Conservation (phyloP, 2,329 filamentous ascomycete genomes). For the Pezicula carpinea region DNA sequence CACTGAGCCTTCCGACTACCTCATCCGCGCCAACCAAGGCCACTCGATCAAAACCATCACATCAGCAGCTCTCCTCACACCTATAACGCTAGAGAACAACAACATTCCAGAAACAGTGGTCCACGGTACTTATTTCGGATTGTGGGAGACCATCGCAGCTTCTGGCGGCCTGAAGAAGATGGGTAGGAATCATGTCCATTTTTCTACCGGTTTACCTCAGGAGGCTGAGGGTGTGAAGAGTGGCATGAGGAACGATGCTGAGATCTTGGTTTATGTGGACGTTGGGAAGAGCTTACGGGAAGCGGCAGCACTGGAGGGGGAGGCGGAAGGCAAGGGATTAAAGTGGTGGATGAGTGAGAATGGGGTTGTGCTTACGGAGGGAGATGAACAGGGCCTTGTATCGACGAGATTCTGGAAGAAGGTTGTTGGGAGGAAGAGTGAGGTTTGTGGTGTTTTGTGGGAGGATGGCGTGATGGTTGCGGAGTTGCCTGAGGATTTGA, state of each 20-base stretch:
- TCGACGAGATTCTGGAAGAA: constrained; percentile 64
- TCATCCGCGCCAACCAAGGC: constrained; percentile 94
- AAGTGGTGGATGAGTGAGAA: constrained; percentile 79
- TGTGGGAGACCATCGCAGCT: constrained; percentile 71
- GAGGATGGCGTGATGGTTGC: constrained; percentile 61
- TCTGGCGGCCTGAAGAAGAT: constrained; percentile 76
- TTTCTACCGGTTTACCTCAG: constrained; percentile 66
- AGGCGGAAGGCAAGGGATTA: constrained; percentile 47
- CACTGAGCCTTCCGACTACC: constrained; percentile 59
- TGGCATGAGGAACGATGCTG: constrained; percentile 74
- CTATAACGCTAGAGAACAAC: constrained; percentile 54
- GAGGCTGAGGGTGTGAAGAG: constrained; percentile 53
- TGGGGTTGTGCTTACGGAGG: constrained; percentile 66
- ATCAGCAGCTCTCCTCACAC: constrained; percentile 64
- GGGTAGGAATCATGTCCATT: constrained; percentile 86
- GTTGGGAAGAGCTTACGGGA: constrained; percentile 55
- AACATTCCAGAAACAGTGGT: constrained; percentile 66
- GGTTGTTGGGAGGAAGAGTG: constrained; percentile 58
- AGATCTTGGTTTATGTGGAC: constrained; percentile 75
- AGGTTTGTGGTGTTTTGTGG: constrained; percentile 60
- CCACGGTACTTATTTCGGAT: constrained; percentile 83
- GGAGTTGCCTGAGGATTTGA: constrained; percentile 60
- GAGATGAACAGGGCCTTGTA: constrained; percentile 56
- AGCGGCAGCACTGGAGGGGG: neutral
- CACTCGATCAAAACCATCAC: constrained; percentile 75